Evolutionary conservation across 1,139 yeast genomes (phyloP).

Genomic region (Saccharomyces hybrid): DNA sequence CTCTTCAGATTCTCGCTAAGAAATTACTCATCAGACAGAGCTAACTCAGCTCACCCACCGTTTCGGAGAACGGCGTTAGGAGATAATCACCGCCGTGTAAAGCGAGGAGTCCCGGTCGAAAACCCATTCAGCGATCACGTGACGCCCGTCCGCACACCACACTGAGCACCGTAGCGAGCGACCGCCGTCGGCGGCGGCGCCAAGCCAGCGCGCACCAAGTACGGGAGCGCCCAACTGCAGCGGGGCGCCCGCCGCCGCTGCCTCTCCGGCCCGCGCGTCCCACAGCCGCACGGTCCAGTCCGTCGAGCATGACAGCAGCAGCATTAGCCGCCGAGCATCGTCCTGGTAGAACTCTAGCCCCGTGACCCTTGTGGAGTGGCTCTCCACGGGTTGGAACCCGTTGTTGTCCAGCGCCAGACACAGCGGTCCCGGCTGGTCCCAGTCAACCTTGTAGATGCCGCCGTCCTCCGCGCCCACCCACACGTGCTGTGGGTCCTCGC

Average conservation of each 20-base stretch:
- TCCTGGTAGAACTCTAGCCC: constrained; percentile 9
- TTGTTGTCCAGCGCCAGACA: constrained; percentile 14
- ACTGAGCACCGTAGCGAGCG: not conserved
- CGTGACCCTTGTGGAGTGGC: constrained; percentile 10
- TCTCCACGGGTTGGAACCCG: constrained; percentile 18
- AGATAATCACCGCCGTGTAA: not conserved
- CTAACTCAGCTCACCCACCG: not conserved
- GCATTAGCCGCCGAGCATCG: constrained; percentile 1
- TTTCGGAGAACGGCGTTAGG: not conserved
- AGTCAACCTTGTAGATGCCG: constrained; percentile 20
- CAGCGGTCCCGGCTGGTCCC: constrained; percentile 8
- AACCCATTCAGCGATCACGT: not conserved
- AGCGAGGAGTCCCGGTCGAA: not conserved
- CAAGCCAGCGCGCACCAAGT: not conserved
- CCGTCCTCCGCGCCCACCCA: constrained; percentile 27
- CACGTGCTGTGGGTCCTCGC: constrained; percentile 16
- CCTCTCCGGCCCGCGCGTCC: constrained; percentile 13
- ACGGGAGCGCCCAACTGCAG: not conserved
- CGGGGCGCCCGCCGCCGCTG: not conserved
- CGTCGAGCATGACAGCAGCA: constrained; percentile 17
- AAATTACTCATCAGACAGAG: not conserved
- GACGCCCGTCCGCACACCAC: not conserved
- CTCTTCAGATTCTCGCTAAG: not conserved
- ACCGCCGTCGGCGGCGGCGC: not conserved
- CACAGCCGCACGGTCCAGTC: constrained; percentile 25